Percentiles rank a stretch among this genome's conserved stretches.
phyloP scores from a whole-genome alignment of 495 filamentous ascomycete genomes.

The Podospora sp. region DNA sequence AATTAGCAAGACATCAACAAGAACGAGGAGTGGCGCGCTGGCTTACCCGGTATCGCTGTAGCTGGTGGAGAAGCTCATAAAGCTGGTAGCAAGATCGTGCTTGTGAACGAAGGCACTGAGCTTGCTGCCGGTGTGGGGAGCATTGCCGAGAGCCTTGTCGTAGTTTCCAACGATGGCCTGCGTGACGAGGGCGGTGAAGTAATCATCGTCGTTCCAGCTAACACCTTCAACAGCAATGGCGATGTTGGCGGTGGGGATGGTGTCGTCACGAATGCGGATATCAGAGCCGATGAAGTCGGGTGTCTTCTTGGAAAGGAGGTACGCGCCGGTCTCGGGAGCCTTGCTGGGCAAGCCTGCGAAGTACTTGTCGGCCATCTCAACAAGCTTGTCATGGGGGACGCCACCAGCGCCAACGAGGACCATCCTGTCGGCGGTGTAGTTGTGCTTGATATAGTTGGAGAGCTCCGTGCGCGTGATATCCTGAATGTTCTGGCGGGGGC shows the following conservation, averaged over 20 bases:
- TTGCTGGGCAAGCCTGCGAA: conserved; percentile 75
- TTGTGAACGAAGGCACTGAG: conserved; percentile 91
- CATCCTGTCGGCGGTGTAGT: conserved; percentile 99
- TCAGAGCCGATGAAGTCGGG: conserved; percentile 97
- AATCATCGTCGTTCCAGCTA: conserved; percentile 98
- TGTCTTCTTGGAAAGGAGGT: conserved; percentile 75
- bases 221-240: conserved; percentile 99
- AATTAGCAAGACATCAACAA: conserved; percentile 13
- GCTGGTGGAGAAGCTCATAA: conserved; percentile 99
- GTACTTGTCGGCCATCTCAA: conserved; percentile 95
- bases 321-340: conserved; percentile 69
- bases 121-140: conserved; percentile 94
- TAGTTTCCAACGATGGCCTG: conserved; percentile 99
- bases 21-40: not conserved
- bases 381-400: conserved; percentile 88
- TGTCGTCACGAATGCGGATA: conserved; percentile 92
- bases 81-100: conserved; percentile 94
- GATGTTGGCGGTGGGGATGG: conserved; percentile 92
- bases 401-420: conserved; percentile 95
- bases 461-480: conserved; percentile 91
- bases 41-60: conserved; percentile 97
- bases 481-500: conserved; percentile 96
- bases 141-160: conserved; percentile 97
- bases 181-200: conserved; percentile 96
- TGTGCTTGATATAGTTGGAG: conserved; percentile 93